Base-by-base conservation (phyloP, 257 asterid species). In the Penstemon barbatus region DNA sequence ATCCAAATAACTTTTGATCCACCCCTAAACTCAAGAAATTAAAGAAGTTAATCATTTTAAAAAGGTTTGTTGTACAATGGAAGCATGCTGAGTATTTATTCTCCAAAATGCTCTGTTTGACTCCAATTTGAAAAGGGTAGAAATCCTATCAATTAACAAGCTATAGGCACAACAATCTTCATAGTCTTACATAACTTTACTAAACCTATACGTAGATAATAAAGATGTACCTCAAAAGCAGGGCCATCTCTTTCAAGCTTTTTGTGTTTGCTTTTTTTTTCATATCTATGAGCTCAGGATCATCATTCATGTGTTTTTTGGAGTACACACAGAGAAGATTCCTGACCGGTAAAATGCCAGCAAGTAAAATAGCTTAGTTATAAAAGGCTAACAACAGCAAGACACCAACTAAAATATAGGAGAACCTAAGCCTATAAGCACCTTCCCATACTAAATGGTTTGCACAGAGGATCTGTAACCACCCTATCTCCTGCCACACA, bases 361-460 rank as follows among this genome's bases (percentile, higher is more conserved):
- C 10, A 38, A 36, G 70, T 77, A 39, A 40, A 48, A 64, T 64
- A 18, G 49, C 45, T 65, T 61, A 18, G 74, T 71, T 58, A 73
- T 36, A 58, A 61, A 75, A 68, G 57, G 67, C 65, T 72, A 44
- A 54, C 41, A 51, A 43, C 70, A 36, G 39, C 11, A 25, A 25
- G 33, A 25, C 33, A 25, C 33, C 33, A 19, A 71, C 71, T 52
- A 73, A 12, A 69, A 11, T 50, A 66, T 50, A 33, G 56, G 42
- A 65, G 33, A 72, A 42, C 50, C 10, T 61, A 63, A 70, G 53
- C 19, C 18, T 42, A 66, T 51, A 46, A 25, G 60, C 81, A 93
- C 98, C 99, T 93, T 72, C 99, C 99, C 95, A 90, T 93, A 76
- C 99, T 93, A 83, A 93, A 93, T 59, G 99, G 99, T 77, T 90